Evolutionary conservation across 257 asterid species (phyloP).

Genomic region (Cynanchum wilfordii): DNA sequence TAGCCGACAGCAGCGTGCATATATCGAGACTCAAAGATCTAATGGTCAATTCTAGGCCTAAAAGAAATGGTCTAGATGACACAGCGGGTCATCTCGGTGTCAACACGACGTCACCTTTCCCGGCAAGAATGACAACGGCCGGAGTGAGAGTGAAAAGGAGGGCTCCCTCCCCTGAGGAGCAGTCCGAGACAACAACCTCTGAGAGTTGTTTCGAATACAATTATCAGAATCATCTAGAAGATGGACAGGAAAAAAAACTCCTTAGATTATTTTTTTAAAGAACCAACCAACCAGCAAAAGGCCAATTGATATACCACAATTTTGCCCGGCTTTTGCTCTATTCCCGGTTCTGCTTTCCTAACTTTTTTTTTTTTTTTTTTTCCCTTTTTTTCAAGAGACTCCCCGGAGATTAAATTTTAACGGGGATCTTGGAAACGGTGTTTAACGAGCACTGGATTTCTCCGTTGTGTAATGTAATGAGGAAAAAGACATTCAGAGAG

Average conservation of each 20-base stretch:
- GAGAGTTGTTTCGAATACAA: constrained; percentile 40
- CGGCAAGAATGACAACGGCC: constrained; percentile 21
- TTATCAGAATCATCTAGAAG: constrained; percentile 28
- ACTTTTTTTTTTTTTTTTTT: not conserved
- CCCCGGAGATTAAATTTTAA: constrained; percentile 9
- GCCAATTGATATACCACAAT: not conserved
- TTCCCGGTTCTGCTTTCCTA: not conserved
- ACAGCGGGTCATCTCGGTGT: constrained; percentile 22
- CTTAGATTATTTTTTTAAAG: constrained; percentile 45
- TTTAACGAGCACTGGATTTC: constrained; percentile 26
- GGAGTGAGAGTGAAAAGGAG: constrained; percentile 29
- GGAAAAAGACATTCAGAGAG: constrained; percentile 10
- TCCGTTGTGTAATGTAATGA: constrained; percentile 6
- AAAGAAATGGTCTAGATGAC: constrained; percentile 14
- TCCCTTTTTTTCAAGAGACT: not conserved
- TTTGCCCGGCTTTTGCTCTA: constrained; percentile 2
- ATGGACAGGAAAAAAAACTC: constrained; percentile 33
- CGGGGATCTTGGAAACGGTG: constrained; percentile 5
- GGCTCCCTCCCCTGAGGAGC: constrained; percentile 51
- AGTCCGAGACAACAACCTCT: constrained; percentile 64
- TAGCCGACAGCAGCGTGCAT: constrained; percentile 17
- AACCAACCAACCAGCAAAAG: not conserved
- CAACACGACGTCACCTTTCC: constrained; percentile 13
- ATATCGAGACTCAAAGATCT: constrained; percentile 9
- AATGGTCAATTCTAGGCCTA: constrained; percentile 6